A percentile compares a stretch with the other conserved stretches of the same genome.
Conservation (phyloP, 2,329 filamentous ascomycete genomes). For the Aureobasidium namibiae region DNA sequence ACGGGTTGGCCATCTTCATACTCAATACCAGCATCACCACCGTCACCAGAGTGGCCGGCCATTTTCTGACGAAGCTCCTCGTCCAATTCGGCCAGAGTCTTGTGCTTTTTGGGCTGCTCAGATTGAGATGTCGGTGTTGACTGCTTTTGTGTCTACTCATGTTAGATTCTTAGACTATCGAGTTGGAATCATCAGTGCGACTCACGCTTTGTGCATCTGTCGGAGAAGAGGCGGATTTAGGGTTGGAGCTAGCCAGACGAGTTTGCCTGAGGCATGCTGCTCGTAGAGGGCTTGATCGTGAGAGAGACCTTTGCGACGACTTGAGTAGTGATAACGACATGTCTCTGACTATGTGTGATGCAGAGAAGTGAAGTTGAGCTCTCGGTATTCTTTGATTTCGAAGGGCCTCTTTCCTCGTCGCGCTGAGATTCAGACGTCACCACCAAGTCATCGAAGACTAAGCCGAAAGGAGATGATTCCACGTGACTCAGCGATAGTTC, state of each 20-base stretch:
- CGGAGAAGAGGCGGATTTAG: slow-evolving; percentile 9
- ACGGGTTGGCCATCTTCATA: slow-evolving; percentile 66
- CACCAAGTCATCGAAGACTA: not conserved
- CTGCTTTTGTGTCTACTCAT: not conserved
- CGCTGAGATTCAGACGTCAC: not conserved
- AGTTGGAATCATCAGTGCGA: not conserved
- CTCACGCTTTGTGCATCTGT: not conserved
- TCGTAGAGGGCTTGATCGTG: not conserved
- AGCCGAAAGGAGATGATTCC: not conserved
- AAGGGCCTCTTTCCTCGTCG: not conserved
- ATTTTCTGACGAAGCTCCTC: slow-evolving; percentile 58
- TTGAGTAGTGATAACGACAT: not conserved
- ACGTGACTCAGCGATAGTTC: not conserved
- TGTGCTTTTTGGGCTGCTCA: slow-evolving; percentile 25
- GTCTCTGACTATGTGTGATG: not conserved
- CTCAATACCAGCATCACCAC: slow-evolving; percentile 60
- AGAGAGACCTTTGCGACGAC: not conserved
- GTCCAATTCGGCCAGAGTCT: slow-evolving; percentile 56
- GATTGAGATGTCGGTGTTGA: not conserved
- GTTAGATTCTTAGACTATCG: not conserved
- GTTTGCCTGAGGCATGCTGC: not conserved
- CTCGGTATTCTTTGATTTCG: not conserved
- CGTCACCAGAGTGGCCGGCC: slow-evolving; percentile 57
- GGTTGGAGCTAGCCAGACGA: slow-evolving; percentile 5
- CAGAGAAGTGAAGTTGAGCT: not conserved